phyloP scores from a whole-genome alignment of 176 grass and related monocot genomes.

The Ensete ventricosum region DNA sequence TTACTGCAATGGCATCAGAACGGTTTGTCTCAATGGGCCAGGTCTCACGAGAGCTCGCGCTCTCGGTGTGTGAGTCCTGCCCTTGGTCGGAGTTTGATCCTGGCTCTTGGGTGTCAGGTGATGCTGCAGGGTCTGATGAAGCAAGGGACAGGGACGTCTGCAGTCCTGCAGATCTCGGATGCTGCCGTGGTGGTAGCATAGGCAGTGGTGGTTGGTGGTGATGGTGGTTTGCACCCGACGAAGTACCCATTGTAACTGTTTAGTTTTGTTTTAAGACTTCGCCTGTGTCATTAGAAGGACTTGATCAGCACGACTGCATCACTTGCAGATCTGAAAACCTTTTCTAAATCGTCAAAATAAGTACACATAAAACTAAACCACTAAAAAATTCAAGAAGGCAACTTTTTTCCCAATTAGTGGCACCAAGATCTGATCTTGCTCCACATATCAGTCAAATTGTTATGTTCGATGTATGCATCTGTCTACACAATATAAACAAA shows the following conservation, averaged over 20 bases:
- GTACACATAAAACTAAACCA: too few species aligned
- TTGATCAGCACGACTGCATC: too few species aligned
- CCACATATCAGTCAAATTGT: too few species aligned
- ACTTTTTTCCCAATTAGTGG: too few species aligned
- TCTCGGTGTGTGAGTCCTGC: constrained; percentile 63
- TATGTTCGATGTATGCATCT: too few species aligned
- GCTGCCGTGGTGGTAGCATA: constrained; percentile 39
- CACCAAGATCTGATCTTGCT: too few species aligned
- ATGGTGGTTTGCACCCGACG: constrained; percentile 43
- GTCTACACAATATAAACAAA: too few species aligned
- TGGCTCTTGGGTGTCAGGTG: constrained; percentile 53
- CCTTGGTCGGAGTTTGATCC: constrained; percentile 51
- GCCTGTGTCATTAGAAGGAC: too few species aligned
- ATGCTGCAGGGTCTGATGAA: constrained; percentile 53
- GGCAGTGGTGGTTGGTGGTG: constrained; percentile 37
- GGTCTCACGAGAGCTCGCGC: constrained; percentile 60
- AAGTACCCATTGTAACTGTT: constrained; percentile 39
- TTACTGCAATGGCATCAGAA: constrained; percentile 19
- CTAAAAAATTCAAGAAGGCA: too few species aligned
- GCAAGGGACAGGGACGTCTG: constrained; percentile 67
- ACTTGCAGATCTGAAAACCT: too few species aligned
- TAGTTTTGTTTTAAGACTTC: neutral
- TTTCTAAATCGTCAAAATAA: too few species aligned
- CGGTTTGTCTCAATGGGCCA: constrained; percentile 44
- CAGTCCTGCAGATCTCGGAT: constrained; percentile 32